These are phyloP conservation scores for Aureobasidium uvarum DNA, from an alignment of 2,329 filamentous ascomycete genomes.

Conservation along the genomic window DNA sequence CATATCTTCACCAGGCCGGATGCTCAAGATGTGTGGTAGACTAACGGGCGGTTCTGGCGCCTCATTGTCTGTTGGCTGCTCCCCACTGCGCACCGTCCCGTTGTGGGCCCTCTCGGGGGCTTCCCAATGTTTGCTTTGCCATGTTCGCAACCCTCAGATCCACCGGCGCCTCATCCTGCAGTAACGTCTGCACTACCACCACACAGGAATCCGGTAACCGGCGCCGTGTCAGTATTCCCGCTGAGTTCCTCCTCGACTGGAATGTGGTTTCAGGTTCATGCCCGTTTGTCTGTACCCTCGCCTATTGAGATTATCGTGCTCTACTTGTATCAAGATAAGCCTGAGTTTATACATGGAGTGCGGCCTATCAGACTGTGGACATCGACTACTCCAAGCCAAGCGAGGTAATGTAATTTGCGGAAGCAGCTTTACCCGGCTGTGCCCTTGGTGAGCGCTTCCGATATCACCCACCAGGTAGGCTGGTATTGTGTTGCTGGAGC, in stretches of 20 bases:
- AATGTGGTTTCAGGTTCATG: constrained; percentile 23
- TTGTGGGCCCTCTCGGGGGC: constrained; percentile 13
- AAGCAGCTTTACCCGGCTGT: constrained; percentile 20
- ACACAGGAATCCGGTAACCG: constrained; percentile 23
- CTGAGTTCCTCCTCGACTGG: constrained; percentile 2
- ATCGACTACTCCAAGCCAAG: background rate
- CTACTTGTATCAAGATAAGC: background rate
- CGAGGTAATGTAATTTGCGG: constrained; percentile 4
- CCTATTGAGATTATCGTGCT: constrained; percentile 4
- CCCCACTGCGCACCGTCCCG: constrained; percentile 24
- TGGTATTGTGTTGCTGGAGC: background rate
- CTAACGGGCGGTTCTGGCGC: constrained; percentile 24
- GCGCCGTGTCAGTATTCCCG: constrained; percentile 19
- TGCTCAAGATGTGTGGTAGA: background rate
- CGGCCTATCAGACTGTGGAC: background rate
- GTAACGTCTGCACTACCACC: constrained; percentile 24
- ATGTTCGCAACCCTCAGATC: constrained; percentile 18
- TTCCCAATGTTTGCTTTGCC: constrained; percentile 24
- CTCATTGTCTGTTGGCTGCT: constrained; percentile 17
- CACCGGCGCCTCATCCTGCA: constrained; percentile 17
- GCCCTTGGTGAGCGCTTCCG: background rate
- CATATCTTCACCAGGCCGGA: background rate
- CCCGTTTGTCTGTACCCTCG: constrained; percentile 9
- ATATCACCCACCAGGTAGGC: background rate
- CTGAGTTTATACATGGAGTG: constrained; percentile 2